phyloP scores from a whole-genome alignment of 2,329 filamentous ascomycete genomes.

The Lecanicillium sp. region DNA sequence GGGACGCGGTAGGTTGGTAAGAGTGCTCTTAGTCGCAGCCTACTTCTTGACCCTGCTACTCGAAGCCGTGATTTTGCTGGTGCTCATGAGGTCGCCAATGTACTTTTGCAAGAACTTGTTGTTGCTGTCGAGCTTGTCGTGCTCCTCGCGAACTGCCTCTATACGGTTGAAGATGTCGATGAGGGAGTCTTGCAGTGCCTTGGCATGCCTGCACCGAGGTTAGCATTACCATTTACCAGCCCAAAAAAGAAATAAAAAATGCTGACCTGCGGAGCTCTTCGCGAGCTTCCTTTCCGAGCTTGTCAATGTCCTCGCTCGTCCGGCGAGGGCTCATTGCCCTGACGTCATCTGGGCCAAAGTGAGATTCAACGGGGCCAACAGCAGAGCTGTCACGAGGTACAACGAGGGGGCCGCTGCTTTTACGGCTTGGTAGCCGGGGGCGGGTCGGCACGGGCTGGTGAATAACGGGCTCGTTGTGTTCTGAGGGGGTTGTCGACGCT shows the following conservation, averaged over 20 bases:
- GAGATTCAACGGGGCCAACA: constrained; percentile 63
- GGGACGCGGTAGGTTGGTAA: not conserved
- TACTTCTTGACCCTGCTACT: constrained; percentile 46
- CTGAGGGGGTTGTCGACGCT: constrained; percentile 22
- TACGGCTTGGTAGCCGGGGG: constrained; percentile 63
- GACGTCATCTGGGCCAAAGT: constrained; percentile 81
- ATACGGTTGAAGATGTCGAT: constrained; percentile 87
- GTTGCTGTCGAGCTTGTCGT: constrained; percentile 93
- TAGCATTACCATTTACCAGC: constrained; percentile 10
- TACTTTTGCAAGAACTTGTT: constrained; percentile 98
- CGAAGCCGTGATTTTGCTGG: constrained; percentile 62
- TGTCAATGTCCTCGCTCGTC: constrained; percentile 85
- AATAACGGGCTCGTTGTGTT: constrained; percentile 31
- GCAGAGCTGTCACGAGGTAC: constrained; percentile 70
- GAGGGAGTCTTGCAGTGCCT: constrained; percentile 80
- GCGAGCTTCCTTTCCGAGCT: constrained; percentile 75
- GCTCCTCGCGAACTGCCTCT: constrained; percentile 87
- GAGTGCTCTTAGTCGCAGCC: constrained; percentile 16
- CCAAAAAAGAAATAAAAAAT: constrained; percentile 1
- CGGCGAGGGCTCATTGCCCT: constrained; percentile 89
- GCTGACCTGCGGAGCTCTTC: constrained; percentile 52
- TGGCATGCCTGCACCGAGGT: constrained; percentile 63
- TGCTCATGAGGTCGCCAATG: constrained; percentile 90
- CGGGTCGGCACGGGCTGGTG: constrained; percentile 48
- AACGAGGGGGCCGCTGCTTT: constrained; percentile 76